phyloP scores from a whole-genome alignment of 139 green algal species.

The Chlorella sp. region DNA sequence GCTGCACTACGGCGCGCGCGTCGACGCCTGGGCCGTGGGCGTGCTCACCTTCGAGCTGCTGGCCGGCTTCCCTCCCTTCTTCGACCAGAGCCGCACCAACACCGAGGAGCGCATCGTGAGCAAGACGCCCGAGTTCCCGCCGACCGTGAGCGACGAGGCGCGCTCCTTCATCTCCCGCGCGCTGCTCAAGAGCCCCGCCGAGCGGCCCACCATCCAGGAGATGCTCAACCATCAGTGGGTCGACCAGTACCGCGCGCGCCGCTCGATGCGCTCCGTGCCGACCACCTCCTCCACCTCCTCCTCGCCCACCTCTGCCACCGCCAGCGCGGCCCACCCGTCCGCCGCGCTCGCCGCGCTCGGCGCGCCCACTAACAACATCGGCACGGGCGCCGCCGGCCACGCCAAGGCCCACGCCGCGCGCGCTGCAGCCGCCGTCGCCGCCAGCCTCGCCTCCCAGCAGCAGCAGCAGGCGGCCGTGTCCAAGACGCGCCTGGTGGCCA shows the following conservation, averaged over 20 bases:
- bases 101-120: slow-evolving; percentile 43
- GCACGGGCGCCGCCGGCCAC: not conserved
- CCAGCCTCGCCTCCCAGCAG: no score
- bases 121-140: slow-evolving; percentile 23
- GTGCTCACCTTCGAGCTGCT: slow-evolving; percentile 85
- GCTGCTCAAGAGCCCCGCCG: slow-evolving; percentile 39
- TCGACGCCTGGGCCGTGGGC: slow-evolving; percentile 85
- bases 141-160: slow-evolving; percentile 17
- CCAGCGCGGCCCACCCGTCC: not conserved
- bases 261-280: slow-evolving; percentile 26
- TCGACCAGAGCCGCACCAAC: slow-evolving; percentile 40
- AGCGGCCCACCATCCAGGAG: slow-evolving; percentile 33
- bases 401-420: no score
- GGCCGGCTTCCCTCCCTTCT: slow-evolving; percentile 73
- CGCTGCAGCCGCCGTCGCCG: no score
- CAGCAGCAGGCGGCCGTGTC: no score
- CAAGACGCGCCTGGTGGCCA: not conserved
- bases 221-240: slow-evolving; percentile 54
- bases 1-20: slow-evolving; percentile 42
- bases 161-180: slow-evolving; percentile 35
- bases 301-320: slow-evolving; percentile 3
- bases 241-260: slow-evolving; percentile 29
- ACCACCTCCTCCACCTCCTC: not conserved
- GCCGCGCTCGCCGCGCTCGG: not conserved
- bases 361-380: not conserved